These are phyloP conservation scores for Salicornia ramosissima DNA, from an alignment of 148 eudicot genomes.

Conservation along the genomic window DNA sequence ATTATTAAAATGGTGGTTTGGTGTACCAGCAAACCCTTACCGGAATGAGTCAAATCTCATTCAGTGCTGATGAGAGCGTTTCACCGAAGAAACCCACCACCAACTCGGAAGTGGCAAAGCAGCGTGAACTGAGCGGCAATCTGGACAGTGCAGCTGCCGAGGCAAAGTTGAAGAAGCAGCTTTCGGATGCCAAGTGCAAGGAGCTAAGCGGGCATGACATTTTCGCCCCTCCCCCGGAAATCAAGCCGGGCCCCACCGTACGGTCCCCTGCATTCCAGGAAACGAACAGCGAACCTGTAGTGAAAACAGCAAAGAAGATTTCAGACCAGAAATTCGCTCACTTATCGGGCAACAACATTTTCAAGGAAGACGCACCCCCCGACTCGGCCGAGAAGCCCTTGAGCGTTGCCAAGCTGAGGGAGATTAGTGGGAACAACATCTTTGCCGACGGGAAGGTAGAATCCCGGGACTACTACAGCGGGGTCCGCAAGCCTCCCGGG, in stretches of 20 bases:
- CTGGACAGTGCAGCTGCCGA: conserved; percentile 50
- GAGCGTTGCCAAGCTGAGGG: conserved; percentile 80
- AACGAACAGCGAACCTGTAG: conserved; percentile 45
- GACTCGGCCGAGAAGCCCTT: conserved; percentile 64
- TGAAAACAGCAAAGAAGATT: conserved; percentile 86
- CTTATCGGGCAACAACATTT: conserved; percentile 81
- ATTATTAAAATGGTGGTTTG: conserved; percentile 10
- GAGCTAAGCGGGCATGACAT: conserved; percentile 83
- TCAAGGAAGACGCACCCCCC: conserved; percentile 54
- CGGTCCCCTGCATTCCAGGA: conserved; percentile 59
- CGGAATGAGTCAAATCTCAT: conserved; percentile 86
- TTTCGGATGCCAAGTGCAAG: conserved; percentile 72
- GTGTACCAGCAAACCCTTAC: conserved; percentile 64
- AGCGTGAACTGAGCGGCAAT: conserved; percentile 80
- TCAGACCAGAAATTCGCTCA: conserved; percentile 73
- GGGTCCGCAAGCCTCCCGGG: conserved; percentile 97
- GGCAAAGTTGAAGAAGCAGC: conserved; percentile 56
- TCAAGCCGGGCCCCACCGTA: conserved; percentile 53
- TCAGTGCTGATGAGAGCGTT: conserved; percentile 58
- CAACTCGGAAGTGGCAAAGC: conserved; percentile 78
- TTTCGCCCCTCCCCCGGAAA: conserved; percentile 76
- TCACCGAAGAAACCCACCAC: conserved; percentile 71
- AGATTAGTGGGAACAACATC: conserved; percentile 82
- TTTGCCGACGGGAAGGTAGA: conserved; percentile 86
- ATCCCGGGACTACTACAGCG: conserved; percentile 77